Conservation (phyloP, 2,329 filamentous ascomycete genomes). For the Macrophomina phaseolina region DNA sequence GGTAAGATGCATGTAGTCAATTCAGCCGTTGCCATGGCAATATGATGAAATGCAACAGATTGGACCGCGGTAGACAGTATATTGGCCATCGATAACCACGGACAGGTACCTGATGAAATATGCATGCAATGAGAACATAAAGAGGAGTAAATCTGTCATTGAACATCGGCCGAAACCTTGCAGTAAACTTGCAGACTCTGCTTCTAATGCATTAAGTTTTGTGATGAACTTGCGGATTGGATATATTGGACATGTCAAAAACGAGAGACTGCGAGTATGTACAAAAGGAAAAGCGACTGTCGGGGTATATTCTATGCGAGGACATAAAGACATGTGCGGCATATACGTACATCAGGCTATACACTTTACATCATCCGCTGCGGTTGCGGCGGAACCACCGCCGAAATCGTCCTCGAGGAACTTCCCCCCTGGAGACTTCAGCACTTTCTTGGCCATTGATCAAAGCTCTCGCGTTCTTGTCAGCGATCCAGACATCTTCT, state of each 20-base stretch:
- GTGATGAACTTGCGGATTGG: not conserved
- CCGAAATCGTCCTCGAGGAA: not conserved
- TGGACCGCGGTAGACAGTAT: not conserved
- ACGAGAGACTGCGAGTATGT: not conserved
- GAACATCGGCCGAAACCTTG: not conserved
- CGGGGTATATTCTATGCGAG: slow-evolving; percentile 19
- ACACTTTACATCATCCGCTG: slow-evolving; percentile 14
- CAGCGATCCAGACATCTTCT: slow-evolving; percentile 70
- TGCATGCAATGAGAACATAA: not conserved
- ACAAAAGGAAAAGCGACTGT: slow-evolving; percentile 6
- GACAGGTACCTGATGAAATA: not conserved
- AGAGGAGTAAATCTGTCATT: not conserved
- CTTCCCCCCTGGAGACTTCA: not conserved
- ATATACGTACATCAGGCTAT: not conserved
- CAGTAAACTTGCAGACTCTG: not conserved
- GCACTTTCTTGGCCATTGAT: slow-evolving; percentile 6
- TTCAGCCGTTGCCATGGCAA: not conserved
- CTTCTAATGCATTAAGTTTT: not conserved
- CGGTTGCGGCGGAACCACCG: slow-evolving; percentile 19
- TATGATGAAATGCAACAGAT: not conserved
- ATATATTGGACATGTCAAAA: not conserved
- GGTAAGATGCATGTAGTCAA: not conserved
- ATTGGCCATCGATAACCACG: not conserved
- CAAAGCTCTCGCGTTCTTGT: slow-evolving; percentile 29
- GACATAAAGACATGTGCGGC: not conserved